Percentiles rank a stretch among this genome's conserved stretches.
phyloP scores from a whole-genome alignment of 2,329 filamentous ascomycete genomes.

The Monosporascus ibericus region DNA sequence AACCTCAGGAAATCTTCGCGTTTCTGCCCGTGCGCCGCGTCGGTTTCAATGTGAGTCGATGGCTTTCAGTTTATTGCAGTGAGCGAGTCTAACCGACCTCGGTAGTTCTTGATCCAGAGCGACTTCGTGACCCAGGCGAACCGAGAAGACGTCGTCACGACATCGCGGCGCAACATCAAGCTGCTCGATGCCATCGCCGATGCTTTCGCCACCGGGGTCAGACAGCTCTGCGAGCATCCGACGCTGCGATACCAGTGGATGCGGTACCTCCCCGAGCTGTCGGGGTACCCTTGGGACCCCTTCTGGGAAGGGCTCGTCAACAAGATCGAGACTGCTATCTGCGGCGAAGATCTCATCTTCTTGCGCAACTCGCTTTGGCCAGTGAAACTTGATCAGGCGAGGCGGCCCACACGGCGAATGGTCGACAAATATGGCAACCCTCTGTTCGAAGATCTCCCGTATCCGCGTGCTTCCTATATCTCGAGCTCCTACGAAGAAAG shows the following conservation, averaged over 20 bases:
- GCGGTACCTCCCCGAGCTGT: constrained; percentile 33
- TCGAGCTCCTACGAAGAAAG: constrained; percentile 6
- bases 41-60: constrained; percentile 34
- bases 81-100: neutral
- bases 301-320: constrained; percentile 22
- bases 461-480: constrained; percentile 1
- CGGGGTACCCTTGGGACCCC: constrained; percentile 15
- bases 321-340: constrained; percentile 13
- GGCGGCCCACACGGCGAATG: neutral
- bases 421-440: constrained; percentile 14
- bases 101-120: constrained; percentile 41
- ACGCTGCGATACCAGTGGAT: constrained; percentile 38
- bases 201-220: constrained; percentile 32
- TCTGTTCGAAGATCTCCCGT: constrained; percentile 16
- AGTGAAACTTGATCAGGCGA: neutral
- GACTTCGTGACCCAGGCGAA: constrained; percentile 43
- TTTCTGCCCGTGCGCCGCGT: constrained; percentile 38
- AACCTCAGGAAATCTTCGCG: constrained; percentile 36
- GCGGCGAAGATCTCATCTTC: constrained; percentile 1
- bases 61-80: neutral
- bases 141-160: constrained; percentile 34
- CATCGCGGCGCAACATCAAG: constrained; percentile 31
- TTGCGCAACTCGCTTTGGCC: neutral
- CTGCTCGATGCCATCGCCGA: constrained; percentile 30
- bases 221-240: constrained; percentile 31